Evolutionary conservation across 768 basidiomycete species (phyloP), one percentile per base, ranked within the genome.

Genomic region (Mycena kentingensis): DNA sequence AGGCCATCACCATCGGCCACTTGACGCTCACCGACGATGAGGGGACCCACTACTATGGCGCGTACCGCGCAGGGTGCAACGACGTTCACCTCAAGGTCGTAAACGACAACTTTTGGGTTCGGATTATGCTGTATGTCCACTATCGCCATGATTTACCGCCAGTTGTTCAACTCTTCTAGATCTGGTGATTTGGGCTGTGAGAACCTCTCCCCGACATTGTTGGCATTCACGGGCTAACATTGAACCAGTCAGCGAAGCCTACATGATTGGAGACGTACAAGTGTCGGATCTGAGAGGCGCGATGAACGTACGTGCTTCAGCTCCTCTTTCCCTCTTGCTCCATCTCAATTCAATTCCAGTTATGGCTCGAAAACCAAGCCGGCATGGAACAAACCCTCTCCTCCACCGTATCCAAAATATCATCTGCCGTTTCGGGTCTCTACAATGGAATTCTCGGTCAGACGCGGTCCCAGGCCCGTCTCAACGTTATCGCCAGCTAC

Each of bases 401-500:
- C 2, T 85, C 84, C 2, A 70, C 77, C 5, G 70, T 83, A 42
- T 79, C 77, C 44, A 79, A 76, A 49, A 59, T 85, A 35, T 80
- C 84, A 0, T 81, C 83, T 6, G 76, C 79, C 13, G 67, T 85
- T 49, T 82, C 84, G 26, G 77, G 79, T n/a, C 51, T 85, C 43
- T 84, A 83, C 56, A 90, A 88, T 65, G 82, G 82, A 31, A 81
- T 88, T 65, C 74, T 88, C 35, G 88, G 88, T 12, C 88, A 90
- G 64, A 86, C 87, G 5, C 81, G 75, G 38, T 79, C 83, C 1
- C 83, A 85, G 63, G 85, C 88, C 15, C 81, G 87, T n/a, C 75
- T 90, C 21, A 90, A 90, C 60, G 88, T 81, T 15, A 87, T 86
- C 51, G 88, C 90, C 3, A 92, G 90, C 68, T 96, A 96, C 63